Conservation (phyloP, 345 rosid genomes). For the Cardiospermum halicacabum region DNA sequence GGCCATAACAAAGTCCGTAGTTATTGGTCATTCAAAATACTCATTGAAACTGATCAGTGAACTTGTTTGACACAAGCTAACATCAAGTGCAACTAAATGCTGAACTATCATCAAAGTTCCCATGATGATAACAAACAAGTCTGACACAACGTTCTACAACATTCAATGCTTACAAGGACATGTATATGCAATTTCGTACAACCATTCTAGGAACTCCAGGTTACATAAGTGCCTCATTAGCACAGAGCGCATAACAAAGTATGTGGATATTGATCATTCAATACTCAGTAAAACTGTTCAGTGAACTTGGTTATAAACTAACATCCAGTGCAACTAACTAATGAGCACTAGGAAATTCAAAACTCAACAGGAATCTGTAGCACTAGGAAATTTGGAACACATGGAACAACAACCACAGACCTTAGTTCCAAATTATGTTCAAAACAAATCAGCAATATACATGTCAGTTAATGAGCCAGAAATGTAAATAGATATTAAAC, state of each 20-base stretch:
- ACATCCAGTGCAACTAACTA: too few relatives aligned
- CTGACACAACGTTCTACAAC: background rate
- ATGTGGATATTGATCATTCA: too few relatives aligned
- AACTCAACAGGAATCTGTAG: too few relatives aligned
- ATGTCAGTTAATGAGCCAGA: background rate
- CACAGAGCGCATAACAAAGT: too few relatives aligned
- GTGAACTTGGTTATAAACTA: too few relatives aligned
- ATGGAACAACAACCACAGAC: too few relatives aligned
- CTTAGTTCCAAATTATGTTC: too few relatives aligned
- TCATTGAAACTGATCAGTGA: background rate
- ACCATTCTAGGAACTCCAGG: background rate
- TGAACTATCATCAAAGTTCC: background rate
- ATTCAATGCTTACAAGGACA: background rate
- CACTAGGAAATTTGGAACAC: too few relatives aligned
- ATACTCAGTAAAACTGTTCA: too few relatives aligned
- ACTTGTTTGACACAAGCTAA: background rate
- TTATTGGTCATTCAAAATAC: background rate
- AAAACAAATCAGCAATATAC: background rate
- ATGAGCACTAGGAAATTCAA: too few relatives aligned
- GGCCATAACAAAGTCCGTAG: constrained; percentile 11
- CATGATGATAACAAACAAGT: background rate
- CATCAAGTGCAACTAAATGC: background rate
- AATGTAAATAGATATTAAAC: background rate
- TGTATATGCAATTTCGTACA: background rate
- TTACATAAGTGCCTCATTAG: background rate